phyloP scores from a whole-genome alignment of 768 basidiomycete species.

The Pholiota microspora region DNA sequence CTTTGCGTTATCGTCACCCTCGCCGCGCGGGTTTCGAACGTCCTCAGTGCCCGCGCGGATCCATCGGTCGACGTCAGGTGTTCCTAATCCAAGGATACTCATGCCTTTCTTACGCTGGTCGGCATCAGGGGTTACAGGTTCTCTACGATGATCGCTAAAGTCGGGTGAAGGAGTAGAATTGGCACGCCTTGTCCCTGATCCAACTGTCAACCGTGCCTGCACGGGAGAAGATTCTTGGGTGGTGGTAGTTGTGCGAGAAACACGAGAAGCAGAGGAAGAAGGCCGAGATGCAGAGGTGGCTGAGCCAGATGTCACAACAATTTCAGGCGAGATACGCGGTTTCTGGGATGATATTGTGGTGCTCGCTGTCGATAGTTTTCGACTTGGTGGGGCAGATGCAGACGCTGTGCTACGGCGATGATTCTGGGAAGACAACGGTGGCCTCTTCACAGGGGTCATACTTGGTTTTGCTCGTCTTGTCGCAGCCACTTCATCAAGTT shows the following conservation, averaged over 20 bases:
- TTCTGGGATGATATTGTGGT: slow-evolving; percentile 3
- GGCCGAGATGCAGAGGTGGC: slow-evolving; percentile 8
- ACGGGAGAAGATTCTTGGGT: background rate
- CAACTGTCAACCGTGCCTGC: background rate
- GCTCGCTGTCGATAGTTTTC: background rate
- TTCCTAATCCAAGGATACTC: slow-evolving; percentile 43
- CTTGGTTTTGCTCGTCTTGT: slow-evolving; percentile 12
- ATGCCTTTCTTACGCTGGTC: slow-evolving; percentile 27
- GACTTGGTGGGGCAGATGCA: background rate
- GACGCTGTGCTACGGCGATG: background rate
- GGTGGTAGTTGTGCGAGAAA: background rate
- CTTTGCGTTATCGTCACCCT: slow-evolving; percentile 20
- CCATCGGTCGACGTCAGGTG: slow-evolving; percentile 55
- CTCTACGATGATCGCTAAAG: slow-evolving; percentile 30
- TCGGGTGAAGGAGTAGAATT: slow-evolving; percentile 44
- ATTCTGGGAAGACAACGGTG: background rate
- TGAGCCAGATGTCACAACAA: background rate
- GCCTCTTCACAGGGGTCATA: slow-evolving; percentile 11
- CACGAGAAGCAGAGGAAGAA: slow-evolving; percentile 26
- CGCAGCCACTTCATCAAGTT: slow-evolving; percentile 19
- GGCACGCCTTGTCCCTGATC: background rate
- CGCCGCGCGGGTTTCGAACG: slow-evolving; percentile 7
- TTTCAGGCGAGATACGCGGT: background rate
- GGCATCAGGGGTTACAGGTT: slow-evolving; percentile 34
- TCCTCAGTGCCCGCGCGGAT: slow-evolving; percentile 38